Evolutionary conservation across 805 yeast species (phyloP).

Genomic region (Candida berthetii): DNA sequence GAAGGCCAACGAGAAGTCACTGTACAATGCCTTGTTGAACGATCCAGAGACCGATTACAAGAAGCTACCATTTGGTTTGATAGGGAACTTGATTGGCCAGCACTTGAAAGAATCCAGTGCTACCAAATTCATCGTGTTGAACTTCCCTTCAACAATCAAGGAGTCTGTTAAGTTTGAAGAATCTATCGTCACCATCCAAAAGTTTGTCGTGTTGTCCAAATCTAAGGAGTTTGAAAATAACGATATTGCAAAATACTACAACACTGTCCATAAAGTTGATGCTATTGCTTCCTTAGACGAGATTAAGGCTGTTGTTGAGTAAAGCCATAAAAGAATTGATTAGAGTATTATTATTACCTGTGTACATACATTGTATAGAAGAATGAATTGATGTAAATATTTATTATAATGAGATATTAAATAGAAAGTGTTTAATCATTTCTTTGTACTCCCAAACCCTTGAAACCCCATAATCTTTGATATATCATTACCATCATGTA

Average conservation of each 20-base stretch:
- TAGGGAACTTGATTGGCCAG: constrained; percentile 24
- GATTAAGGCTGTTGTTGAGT: not conserved
- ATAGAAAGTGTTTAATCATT: too few relatives aligned
- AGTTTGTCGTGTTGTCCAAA: constrained; percentile 28
- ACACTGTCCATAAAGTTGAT: constrained; percentile 53
- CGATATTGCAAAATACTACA: constrained; percentile 59
- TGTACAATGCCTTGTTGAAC: constrained; percentile 46
- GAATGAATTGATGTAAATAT: constrained; percentile 4
- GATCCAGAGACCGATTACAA: constrained; percentile 17
- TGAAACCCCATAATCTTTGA: constrained; percentile 51
- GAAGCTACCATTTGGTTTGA: constrained; percentile 27
- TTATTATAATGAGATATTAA: constrained; percentile 1
- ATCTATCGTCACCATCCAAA: constrained; percentile 47
- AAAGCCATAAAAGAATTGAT: too few relatives aligned
- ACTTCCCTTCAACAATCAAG: constrained; percentile 55
- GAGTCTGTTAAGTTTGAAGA: constrained; percentile 73
- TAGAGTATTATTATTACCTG: constrained; percentile 18
- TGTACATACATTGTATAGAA: constrained; percentile 3
- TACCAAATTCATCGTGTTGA: constrained; percentile 39
- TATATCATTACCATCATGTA: constrained; percentile 20
- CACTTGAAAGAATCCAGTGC: constrained; percentile 19
- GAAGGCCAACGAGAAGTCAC: constrained; percentile 33
- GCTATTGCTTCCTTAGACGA: not conserved
- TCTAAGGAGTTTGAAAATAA: constrained; percentile 19
- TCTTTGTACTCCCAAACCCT: constrained; percentile 47